These are phyloP conservation scores for Penicillium paradoxum DNA, from an alignment of 495 filamentous ascomycete genomes.

Conservation along the genomic window DNA sequence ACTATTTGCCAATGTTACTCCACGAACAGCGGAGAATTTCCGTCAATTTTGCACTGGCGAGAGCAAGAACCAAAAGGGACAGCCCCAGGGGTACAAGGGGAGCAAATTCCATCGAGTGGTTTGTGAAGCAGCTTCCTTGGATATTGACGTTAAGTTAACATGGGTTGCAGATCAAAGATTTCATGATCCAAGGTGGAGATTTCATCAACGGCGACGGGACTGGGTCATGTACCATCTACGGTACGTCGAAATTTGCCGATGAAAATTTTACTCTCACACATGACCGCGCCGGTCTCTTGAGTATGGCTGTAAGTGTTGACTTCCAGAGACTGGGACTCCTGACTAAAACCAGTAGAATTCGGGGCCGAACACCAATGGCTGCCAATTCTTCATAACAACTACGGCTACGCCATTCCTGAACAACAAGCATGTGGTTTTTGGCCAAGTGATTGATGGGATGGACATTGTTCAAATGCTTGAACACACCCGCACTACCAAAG, in stretches of 20 bases:
- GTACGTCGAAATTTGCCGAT: constrained; percentile 76
- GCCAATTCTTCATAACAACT: constrained; percentile 95
- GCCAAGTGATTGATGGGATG: constrained; percentile 83
- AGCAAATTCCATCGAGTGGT: constrained; percentile 93
- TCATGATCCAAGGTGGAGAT: constrained; percentile 97
- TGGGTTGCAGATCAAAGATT: constrained; percentile 75
- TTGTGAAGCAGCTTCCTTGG: constrained; percentile 29
- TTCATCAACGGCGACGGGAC: constrained; percentile 93
- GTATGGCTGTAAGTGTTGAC: constrained; percentile 75
- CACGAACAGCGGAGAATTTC: constrained; percentile 93
- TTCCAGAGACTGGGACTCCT: not conserved
- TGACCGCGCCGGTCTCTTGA: constrained; percentile 71
- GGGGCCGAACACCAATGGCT: constrained; percentile 90
- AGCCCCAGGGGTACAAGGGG: constrained; percentile 88
- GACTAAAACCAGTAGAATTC: constrained; percentile 58
- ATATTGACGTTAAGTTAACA: not conserved
- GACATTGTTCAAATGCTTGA: constrained; percentile 88
- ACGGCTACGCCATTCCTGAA: constrained; percentile 84
- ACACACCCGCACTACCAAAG: constrained; percentile 72
- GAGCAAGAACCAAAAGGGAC: constrained; percentile 71
- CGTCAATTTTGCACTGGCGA: constrained; percentile 96
- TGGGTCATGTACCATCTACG: constrained; percentile 83
- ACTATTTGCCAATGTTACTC: constrained; percentile 78
- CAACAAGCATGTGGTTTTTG: constrained; percentile 93
- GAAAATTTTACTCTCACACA: constrained; percentile 85